A percentile compares a stretch with the other conserved stretches of the same genome.
These are phyloP conservation scores for Candida glucosophila DNA, from an alignment of 1,139 yeast species.

Conservation along the genomic window DNA sequence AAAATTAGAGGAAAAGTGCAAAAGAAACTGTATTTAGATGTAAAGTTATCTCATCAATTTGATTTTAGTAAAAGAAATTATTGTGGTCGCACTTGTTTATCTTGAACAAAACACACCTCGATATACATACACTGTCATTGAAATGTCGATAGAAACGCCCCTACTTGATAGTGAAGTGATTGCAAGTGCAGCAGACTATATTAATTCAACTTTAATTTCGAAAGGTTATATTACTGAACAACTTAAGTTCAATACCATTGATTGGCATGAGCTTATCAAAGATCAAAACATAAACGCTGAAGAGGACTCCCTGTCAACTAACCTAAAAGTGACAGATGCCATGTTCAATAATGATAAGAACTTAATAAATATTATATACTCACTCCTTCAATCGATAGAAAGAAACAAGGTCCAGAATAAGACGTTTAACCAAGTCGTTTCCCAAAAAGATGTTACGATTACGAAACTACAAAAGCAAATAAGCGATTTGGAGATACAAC, in stretches of 20 bases:
- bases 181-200: constrained; percentile 27
- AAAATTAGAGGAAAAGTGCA: too few species aligned
- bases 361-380: constrained; percentile 33
- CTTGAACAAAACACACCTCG: too few species aligned
- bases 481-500: constrained; percentile 13
- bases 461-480: constrained; percentile 18
- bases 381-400: constrained; percentile 32
- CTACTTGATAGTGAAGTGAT: constrained; percentile 24
- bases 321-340: constrained; percentile 19
- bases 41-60: too few species aligned
- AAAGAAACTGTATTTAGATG: too few species aligned
- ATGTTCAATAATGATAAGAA: constrained; percentile 36
- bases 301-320: constrained; percentile 6
- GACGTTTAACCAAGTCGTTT: constrained; percentile 21
- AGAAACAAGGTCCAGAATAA: constrained; percentile 27
- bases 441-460: constrained; percentile 22
- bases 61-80: too few species aligned
- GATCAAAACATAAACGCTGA: constrained; percentile 11
- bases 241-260: constrained; percentile 25
- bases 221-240: constrained; percentile 29
- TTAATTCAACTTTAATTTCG: constrained; percentile 27
- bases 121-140: too few species aligned
- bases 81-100: too few species aligned
- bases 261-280: constrained; percentile 21
- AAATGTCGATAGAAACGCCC: too few species aligned